Evolutionary conservation across 108 stramenopile genomes (phyloP), one percentile per base, ranked within the genome.

Genomic region (Fragilariopsis cylindrus): DNA sequence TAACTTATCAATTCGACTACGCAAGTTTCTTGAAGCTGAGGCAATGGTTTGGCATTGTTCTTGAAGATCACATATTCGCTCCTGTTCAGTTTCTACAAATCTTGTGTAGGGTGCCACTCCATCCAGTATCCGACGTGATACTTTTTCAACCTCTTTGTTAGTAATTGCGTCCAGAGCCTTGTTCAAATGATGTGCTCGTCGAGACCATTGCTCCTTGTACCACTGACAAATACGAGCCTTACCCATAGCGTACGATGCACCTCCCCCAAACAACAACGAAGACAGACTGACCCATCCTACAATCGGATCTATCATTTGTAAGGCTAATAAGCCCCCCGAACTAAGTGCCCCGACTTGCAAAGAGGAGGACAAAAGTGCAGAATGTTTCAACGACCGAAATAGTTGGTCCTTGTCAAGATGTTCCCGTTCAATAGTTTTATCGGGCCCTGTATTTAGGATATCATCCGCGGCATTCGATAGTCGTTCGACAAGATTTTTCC

Each of bases 71-170:
- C 76, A 58, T 13, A 90, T 67, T 44, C 84, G 78, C 41, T 85
- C 75, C 44, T 76, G 69, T 71, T 90, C 88, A 8, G 82, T 82
- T 49, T 81, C 69, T 5, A 92, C 91, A 53, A 74, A 90, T 48
- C 91, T 67, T 7, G 87, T 85, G 69, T 88, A 92, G 11, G 91
- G 91, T 39, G 82, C 60, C 5, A 92, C 79, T 2, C 88, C 84
- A 69, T 88, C 85, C 8, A 83, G 57, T 48, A 92, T 83, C 47
- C 81, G 79, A 19, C 78, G 82, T 44, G 73, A 71, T 5, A 90
- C 80, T 18, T 69, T 71, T 57, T 84, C 74, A 40, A 88, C 49
- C 56, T 86, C 87, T 56, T 85, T 79, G 7, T 60, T 48, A 41
- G 75, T 75, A 30, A 90, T 65, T 7, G 48, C 42, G 3, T 74